Evolutionary conservation across 306 rosid genomes (phyloP).

Genomic region (Aeschynomene evenia): DNA sequence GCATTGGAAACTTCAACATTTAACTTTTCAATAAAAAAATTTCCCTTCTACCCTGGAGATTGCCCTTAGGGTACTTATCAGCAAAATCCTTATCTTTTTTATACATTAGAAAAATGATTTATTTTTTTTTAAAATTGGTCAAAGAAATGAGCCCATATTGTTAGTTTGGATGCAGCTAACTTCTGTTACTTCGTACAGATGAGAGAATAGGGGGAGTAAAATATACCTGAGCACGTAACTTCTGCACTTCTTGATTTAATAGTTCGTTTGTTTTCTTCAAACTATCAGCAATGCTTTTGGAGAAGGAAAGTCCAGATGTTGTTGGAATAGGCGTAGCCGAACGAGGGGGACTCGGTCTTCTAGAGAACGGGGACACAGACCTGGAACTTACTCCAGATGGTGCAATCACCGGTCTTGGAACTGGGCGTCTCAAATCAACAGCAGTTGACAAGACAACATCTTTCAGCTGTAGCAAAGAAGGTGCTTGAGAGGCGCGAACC

Average conservation of each 20-base stretch:
- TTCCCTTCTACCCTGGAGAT: too few species aligned
- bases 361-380: constrained; percentile 87
- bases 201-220: constrained; percentile 19
- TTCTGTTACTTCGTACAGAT: background rate
- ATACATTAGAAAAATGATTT: background rate
- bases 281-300: constrained; percentile 72
- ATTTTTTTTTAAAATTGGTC: background rate
- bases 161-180: background rate
- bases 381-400: constrained; percentile 84
- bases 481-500: constrained; percentile 69
- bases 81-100: too few species aligned
- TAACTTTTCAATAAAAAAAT: too few species aligned
- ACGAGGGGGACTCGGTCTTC: constrained; percentile 94
- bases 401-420: constrained; percentile 71
- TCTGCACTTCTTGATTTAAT: constrained; percentile 76
- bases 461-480: constrained; percentile 80
- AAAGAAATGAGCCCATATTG: background rate
- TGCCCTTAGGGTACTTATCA: too few species aligned
- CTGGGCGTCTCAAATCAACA: constrained; percentile 68
- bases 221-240: constrained; percentile 74
- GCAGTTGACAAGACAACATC: constrained; percentile 80
- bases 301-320: constrained; percentile 88
- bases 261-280: constrained; percentile 90
- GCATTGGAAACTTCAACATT: too few species aligned
- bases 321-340: constrained; percentile 96